phyloP scores from a whole-genome alignment of 176 grass and related monocot species.

The Musa beccarii region DNA sequence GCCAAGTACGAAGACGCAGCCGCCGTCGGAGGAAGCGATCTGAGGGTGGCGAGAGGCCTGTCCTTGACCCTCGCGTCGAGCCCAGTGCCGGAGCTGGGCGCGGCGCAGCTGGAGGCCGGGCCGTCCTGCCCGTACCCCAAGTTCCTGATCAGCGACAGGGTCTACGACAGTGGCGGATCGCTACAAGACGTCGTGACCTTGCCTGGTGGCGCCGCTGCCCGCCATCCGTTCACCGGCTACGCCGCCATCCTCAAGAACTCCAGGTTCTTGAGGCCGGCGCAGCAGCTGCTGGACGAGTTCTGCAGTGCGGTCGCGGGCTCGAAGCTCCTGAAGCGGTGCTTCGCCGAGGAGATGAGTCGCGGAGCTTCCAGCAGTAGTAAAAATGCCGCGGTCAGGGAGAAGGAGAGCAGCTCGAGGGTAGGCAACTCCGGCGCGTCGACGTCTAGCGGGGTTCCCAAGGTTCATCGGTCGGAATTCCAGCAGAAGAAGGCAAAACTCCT shows the following conservation, averaged over 20 bases:
- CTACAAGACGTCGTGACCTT: conserved; percentile 1
- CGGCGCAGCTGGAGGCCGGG: neutral
- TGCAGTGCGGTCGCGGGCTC: conserved; percentile 22
- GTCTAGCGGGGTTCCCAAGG: neutral
- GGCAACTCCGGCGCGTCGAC: neutral
- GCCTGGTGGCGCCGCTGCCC: conserved; percentile 2
- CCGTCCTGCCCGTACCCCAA: neutral
- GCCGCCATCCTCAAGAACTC: conserved; percentile 38
- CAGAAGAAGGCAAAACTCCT: conserved; percentile 48
- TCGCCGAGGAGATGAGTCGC: conserved; percentile 1
- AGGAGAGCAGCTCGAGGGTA: neutral
- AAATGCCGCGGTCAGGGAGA: neutral
- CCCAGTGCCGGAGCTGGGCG: neutral
- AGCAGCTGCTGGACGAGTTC: conserved; percentile 43
- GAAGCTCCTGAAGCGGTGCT: neutral
- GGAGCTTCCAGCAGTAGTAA: neutral
- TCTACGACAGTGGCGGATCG: neutral
- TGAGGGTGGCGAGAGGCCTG: neutral
- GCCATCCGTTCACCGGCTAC: conserved; percentile 38
- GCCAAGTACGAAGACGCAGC: neutral
- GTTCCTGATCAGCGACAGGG: neutral
- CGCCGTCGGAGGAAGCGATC: neutral
- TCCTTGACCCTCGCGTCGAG: neutral
- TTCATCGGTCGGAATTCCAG: conserved; percentile 30
- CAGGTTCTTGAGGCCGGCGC: conserved; percentile 40